Evolutionary conservation across 345 rosid genomes (phyloP), one percentile per base, ranked within the genome.

Genomic region (Eucalyptus coolabah): DNA sequence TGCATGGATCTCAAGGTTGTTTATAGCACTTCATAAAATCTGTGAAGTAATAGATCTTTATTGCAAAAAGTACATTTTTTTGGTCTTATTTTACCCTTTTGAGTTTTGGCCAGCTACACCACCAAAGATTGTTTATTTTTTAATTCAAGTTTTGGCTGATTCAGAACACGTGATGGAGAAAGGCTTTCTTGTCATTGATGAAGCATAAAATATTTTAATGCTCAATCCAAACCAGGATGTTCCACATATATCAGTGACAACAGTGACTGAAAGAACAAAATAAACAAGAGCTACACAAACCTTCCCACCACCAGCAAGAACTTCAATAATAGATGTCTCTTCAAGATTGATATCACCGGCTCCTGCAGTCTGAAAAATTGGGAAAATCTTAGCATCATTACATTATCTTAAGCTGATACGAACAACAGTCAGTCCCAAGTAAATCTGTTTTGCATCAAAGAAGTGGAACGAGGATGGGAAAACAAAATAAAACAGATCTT

Each of bases 301-400:
- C 99, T 97, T 96, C 94, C 96, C 99, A 80, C 99, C 99, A 72
- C 94, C 91, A 90, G 98, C 98, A 93, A 94, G 96, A 92, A 96
- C 94, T 93, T 97, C 95, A 86, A 96, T 92, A 93, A 97, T 94
- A 72, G 95, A 91, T 81, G 87, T 92, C 94, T 97, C 99, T 91
- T 95, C 98, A 89, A 44, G 89, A 93, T 92, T 88, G 90, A 92
- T 91, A 37, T 91, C 94, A 86, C 90, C 89, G 59, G 88, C 91
- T 87, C 92, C 95, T 50, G 92, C 95, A 90, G 89, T 92, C 99
- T 96, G 94, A 91, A 86, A 42, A 80, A 91, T 50, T 49, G 53
- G 88, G 45, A 44, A 59, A 87, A 87, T 54, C 26, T 42, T 40
- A 77, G 85, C 47, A 77, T 34, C 23, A 40, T 77, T 77, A 11